Conservation (phyloP, 2,329 filamentous ascomycete genomes). For the Pestalotiopsis fici region DNA sequence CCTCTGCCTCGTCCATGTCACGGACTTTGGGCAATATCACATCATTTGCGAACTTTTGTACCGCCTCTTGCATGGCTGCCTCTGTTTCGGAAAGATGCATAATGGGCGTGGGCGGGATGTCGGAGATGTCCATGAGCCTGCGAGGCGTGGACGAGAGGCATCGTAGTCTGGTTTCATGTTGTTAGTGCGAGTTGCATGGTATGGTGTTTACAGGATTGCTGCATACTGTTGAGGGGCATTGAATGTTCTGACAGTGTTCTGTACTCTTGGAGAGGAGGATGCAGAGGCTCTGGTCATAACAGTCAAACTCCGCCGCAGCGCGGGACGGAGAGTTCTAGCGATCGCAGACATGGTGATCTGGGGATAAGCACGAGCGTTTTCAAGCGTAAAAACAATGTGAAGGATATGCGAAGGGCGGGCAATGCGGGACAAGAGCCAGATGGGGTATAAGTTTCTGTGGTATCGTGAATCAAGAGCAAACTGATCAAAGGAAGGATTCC, state of each 20-base stretch:
- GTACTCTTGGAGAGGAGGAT: conserved; percentile 21
- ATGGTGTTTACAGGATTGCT: not conserved
- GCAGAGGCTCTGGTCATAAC: conserved; percentile 29
- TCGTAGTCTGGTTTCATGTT: conserved; percentile 37
- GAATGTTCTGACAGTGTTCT: conserved; percentile 18
- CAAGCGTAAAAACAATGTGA: not conserved
- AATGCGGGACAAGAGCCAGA: not conserved
- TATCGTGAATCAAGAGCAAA: not conserved
- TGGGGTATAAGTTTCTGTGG: not conserved
- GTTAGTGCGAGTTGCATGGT: not conserved
- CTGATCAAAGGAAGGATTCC: not conserved
- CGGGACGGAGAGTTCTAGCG: conserved; percentile 52
- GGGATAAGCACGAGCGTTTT: not conserved
- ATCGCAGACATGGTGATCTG: conserved; percentile 46
- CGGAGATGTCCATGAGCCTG: conserved; percentile 66
- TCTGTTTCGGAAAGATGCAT: conserved; percentile 91
- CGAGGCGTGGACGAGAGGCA: conserved; percentile 61
- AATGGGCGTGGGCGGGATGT: conserved; percentile 88
- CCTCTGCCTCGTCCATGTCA: conserved; percentile 96
- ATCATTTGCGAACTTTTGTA: conserved; percentile 88
- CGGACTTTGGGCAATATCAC: conserved; percentile 87
- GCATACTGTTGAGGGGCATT: conserved; percentile 32
- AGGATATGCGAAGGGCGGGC: not conserved
- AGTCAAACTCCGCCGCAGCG: conserved; percentile 45
- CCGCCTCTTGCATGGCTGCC: conserved; percentile 82